Conservation (phyloP, 2,329 filamentous ascomycete genomes). For the Blumeriella jaapii region DNA sequence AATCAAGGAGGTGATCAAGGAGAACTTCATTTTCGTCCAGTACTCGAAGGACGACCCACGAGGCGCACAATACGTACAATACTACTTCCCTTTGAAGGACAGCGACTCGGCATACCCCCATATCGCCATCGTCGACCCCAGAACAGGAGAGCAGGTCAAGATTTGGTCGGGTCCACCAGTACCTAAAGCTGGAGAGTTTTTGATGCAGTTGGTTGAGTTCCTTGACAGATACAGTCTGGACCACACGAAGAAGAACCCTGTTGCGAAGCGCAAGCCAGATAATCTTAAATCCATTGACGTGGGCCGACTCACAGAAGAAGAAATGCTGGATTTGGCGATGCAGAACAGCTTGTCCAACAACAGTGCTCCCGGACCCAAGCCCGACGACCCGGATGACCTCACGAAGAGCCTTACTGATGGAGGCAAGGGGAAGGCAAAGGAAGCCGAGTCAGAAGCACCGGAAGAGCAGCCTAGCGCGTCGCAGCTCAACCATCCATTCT, state of each 20-base stretch:
- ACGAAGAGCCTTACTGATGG: slow-evolving; percentile 52
- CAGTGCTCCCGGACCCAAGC: slow-evolving; percentile 36
- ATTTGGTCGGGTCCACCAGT: slow-evolving; percentile 82
- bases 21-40: slow-evolving; percentile 94
- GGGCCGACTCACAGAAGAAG: slow-evolving; percentile 86
- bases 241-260: slow-evolving; percentile 81
- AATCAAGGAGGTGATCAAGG: slow-evolving; percentile 68
- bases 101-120: slow-evolving; percentile 88
- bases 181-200: slow-evolving; percentile 65
- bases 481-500: slow-evolving; percentile 41
- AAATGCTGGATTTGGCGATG: slow-evolving; percentile 91
- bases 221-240: slow-evolving; percentile 93
- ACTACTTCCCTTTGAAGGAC: slow-evolving; percentile 74
- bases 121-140: slow-evolving; percentile 87
- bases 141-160: slow-evolving; percentile 95
- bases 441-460: slow-evolving; percentile 11
- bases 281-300: slow-evolving; percentile 60
- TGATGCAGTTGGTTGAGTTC: slow-evolving; percentile 88
- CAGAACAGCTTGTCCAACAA: slow-evolving; percentile 68
- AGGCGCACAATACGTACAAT: slow-evolving; percentile 72
- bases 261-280: slow-evolving; percentile 66
- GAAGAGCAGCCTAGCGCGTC: slow-evolving; percentile 11
- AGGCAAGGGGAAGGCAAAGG: slow-evolving; percentile 44
- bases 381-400: slow-evolving; percentile 76
- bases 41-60: slow-evolving; percentile 77